phyloP scores from a whole-genome alignment of 2,329 filamentous ascomycete genomes.

The Furcasterigmium sp. region DNA sequence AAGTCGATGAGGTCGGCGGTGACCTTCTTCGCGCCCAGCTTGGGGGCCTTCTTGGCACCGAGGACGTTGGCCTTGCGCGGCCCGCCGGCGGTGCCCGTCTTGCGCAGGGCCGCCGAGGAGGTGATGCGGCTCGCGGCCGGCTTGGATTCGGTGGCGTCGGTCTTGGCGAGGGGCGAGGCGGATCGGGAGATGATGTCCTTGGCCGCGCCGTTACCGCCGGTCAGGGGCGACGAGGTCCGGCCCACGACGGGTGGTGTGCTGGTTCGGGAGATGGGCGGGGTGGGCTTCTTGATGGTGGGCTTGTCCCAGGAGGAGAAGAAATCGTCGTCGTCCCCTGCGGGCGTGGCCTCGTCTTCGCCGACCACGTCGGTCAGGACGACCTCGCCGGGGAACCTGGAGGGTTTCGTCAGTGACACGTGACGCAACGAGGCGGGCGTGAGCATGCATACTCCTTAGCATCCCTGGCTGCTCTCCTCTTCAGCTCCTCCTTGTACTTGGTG shows the following conservation, averaged over 20 bases:
- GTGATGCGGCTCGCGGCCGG: constrained; percentile 67
- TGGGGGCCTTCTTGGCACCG: constrained; percentile 75
- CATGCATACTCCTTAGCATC: constrained; percentile 74
- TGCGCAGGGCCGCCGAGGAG: constrained; percentile 76
- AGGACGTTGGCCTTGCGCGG: constrained; percentile 82
- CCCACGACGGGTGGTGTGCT: constrained; percentile 77
- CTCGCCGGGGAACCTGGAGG: constrained; percentile 69
- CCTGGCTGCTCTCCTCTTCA: constrained; percentile 76
- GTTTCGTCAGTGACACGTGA: constrained; percentile 15
- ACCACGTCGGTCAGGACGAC: constrained; percentile 77
- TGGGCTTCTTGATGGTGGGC: constrained; percentile 92
- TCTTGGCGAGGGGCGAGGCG: constrained; percentile 72
- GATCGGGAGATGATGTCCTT: constrained; percentile 69
- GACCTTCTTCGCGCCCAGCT: constrained; percentile 92
- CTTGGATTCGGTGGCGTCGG: constrained; percentile 44
- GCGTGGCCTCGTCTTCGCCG: constrained; percentile 65
- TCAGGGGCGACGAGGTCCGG: constrained; percentile 87
- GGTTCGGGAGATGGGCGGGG: constrained; percentile 85
- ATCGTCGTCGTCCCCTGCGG: constrained; percentile 77
- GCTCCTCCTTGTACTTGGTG: constrained; percentile 95
- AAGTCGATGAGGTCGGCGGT: constrained; percentile 81
- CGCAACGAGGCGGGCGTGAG: background rate
- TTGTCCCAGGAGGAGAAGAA: constrained; percentile 99
- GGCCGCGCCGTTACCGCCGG: constrained; percentile 63
- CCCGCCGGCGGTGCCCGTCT: constrained; percentile 57